phyloP scores from a whole-genome alignment of 257 asterid species.

The Salvia hispanica region DNA sequence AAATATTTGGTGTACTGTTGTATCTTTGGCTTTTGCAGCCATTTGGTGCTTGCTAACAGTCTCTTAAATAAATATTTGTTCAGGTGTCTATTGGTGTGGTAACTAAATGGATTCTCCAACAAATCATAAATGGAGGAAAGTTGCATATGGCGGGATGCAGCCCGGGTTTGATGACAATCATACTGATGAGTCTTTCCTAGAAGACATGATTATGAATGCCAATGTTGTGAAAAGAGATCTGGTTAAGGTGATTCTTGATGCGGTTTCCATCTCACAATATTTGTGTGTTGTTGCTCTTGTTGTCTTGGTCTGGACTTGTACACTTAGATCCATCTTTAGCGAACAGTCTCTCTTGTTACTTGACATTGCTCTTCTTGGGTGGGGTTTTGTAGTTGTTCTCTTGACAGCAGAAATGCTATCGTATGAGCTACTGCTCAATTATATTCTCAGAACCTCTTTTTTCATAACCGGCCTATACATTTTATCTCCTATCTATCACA shows the following conservation, averaged over 20 bases:
- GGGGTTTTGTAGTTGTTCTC: conserved; percentile 67
- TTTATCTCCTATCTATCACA: conserved; percentile 80
- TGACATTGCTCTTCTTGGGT: conserved; percentile 61
- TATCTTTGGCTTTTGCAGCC: background rate
- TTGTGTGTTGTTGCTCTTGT: conserved; percentile 84
- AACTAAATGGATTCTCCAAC: conserved; percentile 57
- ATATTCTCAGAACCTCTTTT: conserved; percentile 63
- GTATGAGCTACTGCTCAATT: conserved; percentile 51
- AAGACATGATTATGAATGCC: conserved; percentile 95
- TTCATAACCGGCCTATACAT: conserved; percentile 71
- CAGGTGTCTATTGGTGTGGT: conserved; percentile 9
- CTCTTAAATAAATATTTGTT: background rate
- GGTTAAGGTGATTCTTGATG: conserved; percentile 77
- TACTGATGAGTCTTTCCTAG: conserved; percentile 85
- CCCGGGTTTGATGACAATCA: conserved; percentile 91
- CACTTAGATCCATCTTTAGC: conserved; percentile 60
- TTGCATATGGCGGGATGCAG: conserved; percentile 93
- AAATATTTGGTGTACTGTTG: background rate
- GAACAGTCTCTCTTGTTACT: conserved; percentile 64
- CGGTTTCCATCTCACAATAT: conserved; percentile 86
- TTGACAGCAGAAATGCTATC: conserved; percentile 70
- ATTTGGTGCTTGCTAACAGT: conserved; percentile 29
- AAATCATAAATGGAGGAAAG: conserved; percentile 70
- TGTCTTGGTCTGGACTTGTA: conserved; percentile 81
- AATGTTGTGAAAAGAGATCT: conserved; percentile 87